Percentiles rank a stretch among this genome's conserved stretches.
phyloP scores from a whole-genome alignment of 2,329 filamentous ascomycete species.

The Ophiostoma montium region DNA sequence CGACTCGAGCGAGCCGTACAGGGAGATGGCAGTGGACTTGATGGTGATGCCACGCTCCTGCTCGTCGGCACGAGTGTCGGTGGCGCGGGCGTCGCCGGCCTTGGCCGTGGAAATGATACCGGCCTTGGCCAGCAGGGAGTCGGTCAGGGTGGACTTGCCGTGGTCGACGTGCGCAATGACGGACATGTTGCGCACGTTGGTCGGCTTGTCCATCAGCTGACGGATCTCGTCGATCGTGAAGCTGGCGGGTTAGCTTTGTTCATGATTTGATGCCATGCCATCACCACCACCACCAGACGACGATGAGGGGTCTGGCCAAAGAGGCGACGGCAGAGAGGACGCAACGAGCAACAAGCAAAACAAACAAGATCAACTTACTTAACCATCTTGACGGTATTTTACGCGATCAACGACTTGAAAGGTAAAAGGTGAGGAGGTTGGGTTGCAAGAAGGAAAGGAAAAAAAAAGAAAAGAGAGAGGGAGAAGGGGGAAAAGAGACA shows the following conservation, averaged over 20 bases:
- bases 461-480: conserved; percentile 5
- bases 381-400: conserved; percentile 93
- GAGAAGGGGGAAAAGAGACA: conserved; percentile 3
- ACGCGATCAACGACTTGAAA: conserved; percentile 15
- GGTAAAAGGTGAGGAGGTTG: conserved; percentile 12
- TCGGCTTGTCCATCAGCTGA: conserved; percentile 62
- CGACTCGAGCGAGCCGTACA: conserved; percentile 73
- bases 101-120: conserved; percentile 99
- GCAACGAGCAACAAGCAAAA: background rate
- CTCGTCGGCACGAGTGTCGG: conserved; percentile 92
- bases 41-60: conserved; percentile 99
- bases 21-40: conserved; percentile 99
- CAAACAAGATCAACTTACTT: conserved; percentile 57
- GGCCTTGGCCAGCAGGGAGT: conserved; percentile 96
- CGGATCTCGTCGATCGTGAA: conserved; percentile 97
- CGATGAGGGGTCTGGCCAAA: too few relatives aligned
- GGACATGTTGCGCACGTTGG: conserved; percentile 43
- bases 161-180: conserved; percentile 99
- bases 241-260: conserved; percentile 34
- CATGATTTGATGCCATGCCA: background rate
- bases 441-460: conserved; percentile 2
- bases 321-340: background rate
- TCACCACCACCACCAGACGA: too few relatives aligned
- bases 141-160: conserved; percentile 99
- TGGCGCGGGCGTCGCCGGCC: conserved; percentile 90